Conservation (phyloP, 306 rosid species). For the Comarum palustre region DNA sequence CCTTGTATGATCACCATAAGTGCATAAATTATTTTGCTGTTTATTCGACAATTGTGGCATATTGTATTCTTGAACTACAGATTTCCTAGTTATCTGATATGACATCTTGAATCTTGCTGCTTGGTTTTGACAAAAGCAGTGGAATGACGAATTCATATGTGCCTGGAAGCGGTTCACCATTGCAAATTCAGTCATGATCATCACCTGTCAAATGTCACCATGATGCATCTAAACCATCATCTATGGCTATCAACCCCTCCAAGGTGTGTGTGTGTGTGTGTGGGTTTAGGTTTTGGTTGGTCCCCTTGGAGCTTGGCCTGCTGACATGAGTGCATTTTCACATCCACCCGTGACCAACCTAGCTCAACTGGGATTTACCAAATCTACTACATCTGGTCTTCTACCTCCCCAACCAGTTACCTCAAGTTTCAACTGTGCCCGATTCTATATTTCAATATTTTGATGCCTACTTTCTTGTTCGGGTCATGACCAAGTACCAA, state of each 20-base stretch:
- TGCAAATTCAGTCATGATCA: not conserved
- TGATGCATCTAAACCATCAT: not conserved
- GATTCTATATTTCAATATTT: not conserved
- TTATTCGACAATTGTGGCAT: not conserved
- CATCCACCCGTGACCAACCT: constrained; percentile 5
- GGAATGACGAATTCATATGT: not conserved
- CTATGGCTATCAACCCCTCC: not conserved
- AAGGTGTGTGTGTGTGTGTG: no score
- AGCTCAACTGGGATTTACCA: constrained; percentile 5
- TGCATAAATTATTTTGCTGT: not conserved
- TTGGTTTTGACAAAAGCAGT: not conserved
- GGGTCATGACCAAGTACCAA: constrained; percentile 8
- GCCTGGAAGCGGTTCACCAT: not conserved
- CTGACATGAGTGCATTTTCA: not conserved
- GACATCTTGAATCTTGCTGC: not conserved
- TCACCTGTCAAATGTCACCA: not conserved
- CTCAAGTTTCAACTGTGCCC: not conserved
- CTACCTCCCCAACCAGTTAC: not conserved
- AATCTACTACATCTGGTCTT: not conserved
- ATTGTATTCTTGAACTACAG: not conserved
- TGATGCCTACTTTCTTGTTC: not conserved
- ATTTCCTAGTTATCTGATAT: not conserved
- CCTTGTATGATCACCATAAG: not conserved
- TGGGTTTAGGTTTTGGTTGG: not conserved
- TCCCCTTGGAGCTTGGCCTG: not conserved